phyloP scores from a whole-genome alignment of 768 basidiomycete species.

The Xerocomellus dryophilus region DNA sequence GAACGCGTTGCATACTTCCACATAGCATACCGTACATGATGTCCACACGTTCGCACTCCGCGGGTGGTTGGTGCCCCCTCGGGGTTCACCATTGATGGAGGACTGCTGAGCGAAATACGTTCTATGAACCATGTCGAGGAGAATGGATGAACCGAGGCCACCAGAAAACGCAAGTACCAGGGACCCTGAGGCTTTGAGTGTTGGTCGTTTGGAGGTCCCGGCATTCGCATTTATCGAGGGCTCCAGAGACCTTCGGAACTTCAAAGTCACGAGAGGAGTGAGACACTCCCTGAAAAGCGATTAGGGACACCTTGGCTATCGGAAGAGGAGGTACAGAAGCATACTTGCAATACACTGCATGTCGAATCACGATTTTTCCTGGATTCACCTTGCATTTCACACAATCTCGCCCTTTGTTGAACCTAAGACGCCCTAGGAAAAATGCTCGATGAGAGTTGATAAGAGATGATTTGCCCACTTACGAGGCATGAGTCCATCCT shows the following conservation, averaged over 20 bases:
- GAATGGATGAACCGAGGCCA: conserved; percentile 69
- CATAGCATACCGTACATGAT: conserved; percentile 61
- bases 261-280: conserved; percentile 54
- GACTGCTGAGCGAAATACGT: conserved; percentile 47
- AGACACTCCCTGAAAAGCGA: conserved; percentile 56
- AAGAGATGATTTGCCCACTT: conserved; percentile 23
- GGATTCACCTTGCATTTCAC: conserved; percentile 67
- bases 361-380: conserved; percentile 72
- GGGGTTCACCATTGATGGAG: conserved; percentile 29
- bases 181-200: conserved; percentile 64
- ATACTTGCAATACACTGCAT: conserved; percentile 85
- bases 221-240: conserved; percentile 58
- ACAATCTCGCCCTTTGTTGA: conserved; percentile 63
- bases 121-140: conserved; percentile 64
- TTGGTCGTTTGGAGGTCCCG: conserved; percentile 53
- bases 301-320: neutral
- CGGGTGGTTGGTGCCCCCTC: conserved; percentile 66
- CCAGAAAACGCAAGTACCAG: conserved; percentile 72
- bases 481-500: conserved; percentile 69
- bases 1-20: conserved; percentile 63
- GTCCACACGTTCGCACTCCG: conserved; percentile 61
- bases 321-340: conserved; percentile 19
- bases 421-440: conserved; percentile 56
- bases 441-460: neutral
- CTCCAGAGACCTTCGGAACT: conserved; percentile 65